Conservation (phyloP, 1,284 basidiomycete species). For the Puccinia triticina region DNA sequence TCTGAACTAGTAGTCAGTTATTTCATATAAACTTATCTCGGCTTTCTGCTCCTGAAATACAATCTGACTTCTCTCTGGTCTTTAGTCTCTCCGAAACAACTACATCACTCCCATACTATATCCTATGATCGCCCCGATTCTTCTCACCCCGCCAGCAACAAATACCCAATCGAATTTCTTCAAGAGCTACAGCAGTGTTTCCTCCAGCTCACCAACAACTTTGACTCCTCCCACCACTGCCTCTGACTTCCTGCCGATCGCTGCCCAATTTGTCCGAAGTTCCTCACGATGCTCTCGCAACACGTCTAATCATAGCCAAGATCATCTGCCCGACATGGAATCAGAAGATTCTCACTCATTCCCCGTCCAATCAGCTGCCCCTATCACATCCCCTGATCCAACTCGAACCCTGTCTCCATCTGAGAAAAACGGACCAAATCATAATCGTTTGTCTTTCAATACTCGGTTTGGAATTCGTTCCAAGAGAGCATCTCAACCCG, state of each 20-base stretch:
- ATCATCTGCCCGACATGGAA: slow-evolving; percentile 50
- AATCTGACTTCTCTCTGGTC: slow-evolving; percentile 12
- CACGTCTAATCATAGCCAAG: slow-evolving; percentile 41
- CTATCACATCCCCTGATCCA: slow-evolving; percentile 18
- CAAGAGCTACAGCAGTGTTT: slow-evolving; percentile 54
- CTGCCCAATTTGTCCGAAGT: slow-evolving; percentile 79
- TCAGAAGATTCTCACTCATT: slow-evolving; percentile 57
- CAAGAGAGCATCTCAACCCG: slow-evolving; percentile 16
- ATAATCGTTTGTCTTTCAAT: slow-evolving; percentile 23
- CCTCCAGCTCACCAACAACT: slow-evolving; percentile 45
- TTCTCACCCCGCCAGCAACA: slow-evolving; percentile 64
- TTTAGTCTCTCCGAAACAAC: slow-evolving; percentile 65
- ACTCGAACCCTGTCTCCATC: background rate
- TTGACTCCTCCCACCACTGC: slow-evolving; percentile 50
- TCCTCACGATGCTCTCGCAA: slow-evolving; percentile 61
- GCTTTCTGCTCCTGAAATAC: background rate
- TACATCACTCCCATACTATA: slow-evolving; percentile 89
- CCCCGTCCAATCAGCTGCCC: slow-evolving; percentile 58
- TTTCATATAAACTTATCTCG: slow-evolving; percentile 9
- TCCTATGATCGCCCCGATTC: slow-evolving; percentile 66
- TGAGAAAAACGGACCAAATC: background rate
- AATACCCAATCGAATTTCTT: slow-evolving; percentile 60
- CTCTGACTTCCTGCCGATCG: slow-evolving; percentile 78
- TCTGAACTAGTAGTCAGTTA: slow-evolving; percentile 36
- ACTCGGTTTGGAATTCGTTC: slow-evolving; percentile 28